phyloP scores from a whole-genome alignment of 768 basidiomycete species.

The Xanthoconium stramineum region DNA sequence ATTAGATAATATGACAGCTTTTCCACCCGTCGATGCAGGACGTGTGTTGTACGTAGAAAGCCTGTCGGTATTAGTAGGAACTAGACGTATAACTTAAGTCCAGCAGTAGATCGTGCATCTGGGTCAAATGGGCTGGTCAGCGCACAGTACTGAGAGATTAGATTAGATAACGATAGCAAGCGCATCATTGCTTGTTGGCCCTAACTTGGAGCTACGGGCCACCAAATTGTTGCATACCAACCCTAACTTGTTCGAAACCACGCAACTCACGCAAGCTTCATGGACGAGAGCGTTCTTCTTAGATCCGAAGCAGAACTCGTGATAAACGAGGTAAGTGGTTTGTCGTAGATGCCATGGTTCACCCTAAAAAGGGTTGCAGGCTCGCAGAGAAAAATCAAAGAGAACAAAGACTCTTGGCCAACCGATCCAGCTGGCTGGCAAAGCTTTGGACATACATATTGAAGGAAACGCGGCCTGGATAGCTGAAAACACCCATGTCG shows the following conservation, averaged over 20 bases:
- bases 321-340: slow-evolving; percentile 25
- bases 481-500: slow-evolving; percentile 79
- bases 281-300: slow-evolving; percentile 29
- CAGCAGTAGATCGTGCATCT: no score
- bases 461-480: slow-evolving; percentile 73
- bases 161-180: no score
- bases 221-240: background rate
- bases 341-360: background rate
- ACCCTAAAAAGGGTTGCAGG: slow-evolving; percentile 36
- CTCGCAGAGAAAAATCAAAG: slow-evolving; percentile 70
- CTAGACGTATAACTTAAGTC: no score
- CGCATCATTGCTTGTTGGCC: no score
- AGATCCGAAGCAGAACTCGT: slow-evolving; percentile 31
- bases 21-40: no score
- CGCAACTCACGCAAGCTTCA: slow-evolving; percentile 3
- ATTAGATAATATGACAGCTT: slow-evolving; percentile 11
- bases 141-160: no score
- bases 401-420: slow-evolving; percentile 68
- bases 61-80: no score
- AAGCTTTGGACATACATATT: slow-evolving; percentile 69
- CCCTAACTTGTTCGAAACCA: background rate
- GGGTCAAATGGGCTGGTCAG: no score
- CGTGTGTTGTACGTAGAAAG: no score
- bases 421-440: slow-evolving; percentile 74
- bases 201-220: no score